Percentiles rank a stretch among this genome's conserved stretches.
phyloP scores from a whole-genome alignment of 257 asterid species.

The Nicotiana undulata region DNA sequence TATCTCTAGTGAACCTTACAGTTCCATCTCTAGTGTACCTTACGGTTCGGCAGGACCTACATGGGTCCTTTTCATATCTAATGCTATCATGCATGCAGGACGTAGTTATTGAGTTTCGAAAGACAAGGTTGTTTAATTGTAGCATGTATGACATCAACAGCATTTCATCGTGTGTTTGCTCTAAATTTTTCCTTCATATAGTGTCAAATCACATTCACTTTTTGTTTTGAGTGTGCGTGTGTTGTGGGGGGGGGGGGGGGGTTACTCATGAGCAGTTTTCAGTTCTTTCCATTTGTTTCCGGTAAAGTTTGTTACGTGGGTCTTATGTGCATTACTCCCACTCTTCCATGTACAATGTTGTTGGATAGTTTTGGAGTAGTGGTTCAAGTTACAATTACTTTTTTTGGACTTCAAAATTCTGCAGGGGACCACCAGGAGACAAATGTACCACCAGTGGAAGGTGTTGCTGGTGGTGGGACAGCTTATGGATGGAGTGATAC shows the following conservation, averaged over 20 bases:
- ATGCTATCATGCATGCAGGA: background rate
- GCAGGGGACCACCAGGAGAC: slow-evolving; percentile 59
- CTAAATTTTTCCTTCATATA: background rate
- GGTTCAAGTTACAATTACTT: background rate
- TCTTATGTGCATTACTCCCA: background rate
- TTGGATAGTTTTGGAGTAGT: background rate
- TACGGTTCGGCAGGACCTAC: background rate
- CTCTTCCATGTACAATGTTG: background rate
- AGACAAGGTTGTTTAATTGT: background rate
- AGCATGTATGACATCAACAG: background rate
- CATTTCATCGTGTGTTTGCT: background rate
- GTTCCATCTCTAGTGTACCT: background rate
- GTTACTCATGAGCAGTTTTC: background rate
- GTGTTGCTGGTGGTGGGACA: slow-evolving; percentile 97
- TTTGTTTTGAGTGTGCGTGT: background rate
- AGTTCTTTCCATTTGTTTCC: background rate
- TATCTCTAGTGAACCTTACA: background rate
- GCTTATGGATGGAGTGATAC: slow-evolving; percentile 90
- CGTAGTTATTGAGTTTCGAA: background rate
- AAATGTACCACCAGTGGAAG: slow-evolving; percentile 85
- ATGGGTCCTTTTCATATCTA: background rate
- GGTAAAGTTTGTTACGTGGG: background rate
- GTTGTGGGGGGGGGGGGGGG: background rate
- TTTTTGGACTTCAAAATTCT: background rate
- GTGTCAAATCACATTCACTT: background rate